Base-by-base conservation (phyloP, 2,329 filamentous ascomycete genomes). In the Plectosphaerella plurivora region DNA sequence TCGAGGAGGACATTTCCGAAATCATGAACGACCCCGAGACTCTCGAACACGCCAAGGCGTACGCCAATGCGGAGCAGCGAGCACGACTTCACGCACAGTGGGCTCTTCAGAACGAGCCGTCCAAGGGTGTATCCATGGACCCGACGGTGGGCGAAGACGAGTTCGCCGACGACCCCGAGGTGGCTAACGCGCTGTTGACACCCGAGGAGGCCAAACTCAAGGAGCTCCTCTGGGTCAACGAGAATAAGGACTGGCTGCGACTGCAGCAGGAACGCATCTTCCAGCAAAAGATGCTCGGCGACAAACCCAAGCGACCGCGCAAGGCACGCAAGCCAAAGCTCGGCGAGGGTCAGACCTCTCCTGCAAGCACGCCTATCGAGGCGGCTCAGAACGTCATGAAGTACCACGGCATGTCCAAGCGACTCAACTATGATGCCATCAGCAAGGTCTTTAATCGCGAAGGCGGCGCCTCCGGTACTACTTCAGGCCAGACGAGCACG, bases 191-290 rank as follows among this genome's bases (percentile, higher is more conserved):
- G 63, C 70, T 91, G 36, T 77, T 97, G 5, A 81, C 79, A 0
- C 81, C 86, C 1, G 81, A 83, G 3, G 92, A 97, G 70, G 82
- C 86, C 2, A 81, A 81, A 35, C 83, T 91, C 64, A 97, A 97
- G 68, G 92, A 97, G 68, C 84, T 85, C 54, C 89, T 97, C 50
- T 99, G 94, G 94, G 85, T 96, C 44, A 92, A 93, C 54, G 86
- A 92, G 65, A 97, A 99, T 69, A 91, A 94, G 66, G 91, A 95
- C 59, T 99, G 92, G 82, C 77, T 99, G 39, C 88, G 93, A 9
- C 82, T 85, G 47, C 88, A 95, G 64, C 91, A 97, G 64, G 84
- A 89, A 55, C 96, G 94, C 68, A 78, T 88, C 7, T 87, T 95
- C 52, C 82, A 88, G 39, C 82, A 85, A 54, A 89, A 91, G 68